Base-by-base conservation (phyloP, 1,139 yeast genomes). In the Blastobotrys petasosporus region DNA sequence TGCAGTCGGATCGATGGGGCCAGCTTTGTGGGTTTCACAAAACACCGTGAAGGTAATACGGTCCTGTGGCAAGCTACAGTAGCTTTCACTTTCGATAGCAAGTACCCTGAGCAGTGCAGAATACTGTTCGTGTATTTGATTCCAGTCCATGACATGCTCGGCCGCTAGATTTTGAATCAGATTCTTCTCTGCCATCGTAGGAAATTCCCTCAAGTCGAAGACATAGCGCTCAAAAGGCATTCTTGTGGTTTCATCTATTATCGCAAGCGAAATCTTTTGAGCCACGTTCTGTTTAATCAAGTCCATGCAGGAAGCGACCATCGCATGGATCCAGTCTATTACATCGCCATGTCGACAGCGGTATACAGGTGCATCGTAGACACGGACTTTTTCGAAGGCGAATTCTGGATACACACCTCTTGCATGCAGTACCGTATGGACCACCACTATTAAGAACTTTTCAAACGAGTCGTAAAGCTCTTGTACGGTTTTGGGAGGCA, bases 321-420 rank as follows among this genome's bases (percentile, higher is more conserved):
- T 60, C 34, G 54, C 54, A 35, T 65, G 64, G 15, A 65, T 57
- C 68, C 69, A 70, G 12, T 57, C 58, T 38, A 56, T 50, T 12
- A 70, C 66, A 6, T 58, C 63, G 0, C 71, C 71, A 41, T 70
- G 72, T 29, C 68, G 56, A 47, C 56, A 56, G 44, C 65, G 66
- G 38, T 58, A 58, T 25, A 65, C 62, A 1, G 67, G 68, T 9
- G 58, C 52, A 29, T 61, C 64, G 45, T 65, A 67, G 46, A 57
- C 60, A 23, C 69, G 55, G 4, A 33, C 37, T 9, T 53, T 52
- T 10, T 51, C 47, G 45, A 68, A 70, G 9, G 70, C 54, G 8
- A 51, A 56, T 10, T 37, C 45, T 2, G 71, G 71, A 46, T 69
- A 69, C 2, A 70, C 57, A 4, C 51, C 48, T 16, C 68, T 57